These are phyloP conservation scores for Phytopythium litorale DNA, from an alignment of 352 stramenopile species.

Conservation along the genomic window DNA sequence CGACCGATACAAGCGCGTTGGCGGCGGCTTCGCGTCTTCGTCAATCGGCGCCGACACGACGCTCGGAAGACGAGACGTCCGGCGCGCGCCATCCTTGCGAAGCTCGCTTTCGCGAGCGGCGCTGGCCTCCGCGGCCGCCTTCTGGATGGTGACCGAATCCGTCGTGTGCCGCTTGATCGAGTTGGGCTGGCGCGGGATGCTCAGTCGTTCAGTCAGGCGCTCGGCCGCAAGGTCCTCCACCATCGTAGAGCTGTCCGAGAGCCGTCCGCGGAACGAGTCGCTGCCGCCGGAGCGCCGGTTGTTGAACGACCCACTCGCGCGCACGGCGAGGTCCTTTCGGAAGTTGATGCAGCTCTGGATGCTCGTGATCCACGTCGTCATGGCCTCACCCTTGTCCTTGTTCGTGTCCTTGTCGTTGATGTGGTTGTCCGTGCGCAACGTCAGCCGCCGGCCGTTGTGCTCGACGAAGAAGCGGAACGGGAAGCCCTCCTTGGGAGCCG, in stretches of 20 bases:
- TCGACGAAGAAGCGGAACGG: slow-evolving; percentile 69
- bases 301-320: slow-evolving; percentile 32
- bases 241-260: slow-evolving; percentile 35
- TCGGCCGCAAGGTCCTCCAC: slow-evolving; percentile 20
- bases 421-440: slow-evolving; percentile 63
- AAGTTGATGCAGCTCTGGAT: slow-evolving; percentile 47
- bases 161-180: slow-evolving; percentile 66
- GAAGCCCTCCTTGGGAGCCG: slow-evolving; percentile 48
- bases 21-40: slow-evolving; percentile 19
- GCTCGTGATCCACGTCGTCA: slow-evolving; percentile 61
- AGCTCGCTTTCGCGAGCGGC: slow-evolving; percentile 36
- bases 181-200: slow-evolving; percentile 23
- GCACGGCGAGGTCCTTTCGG: slow-evolving; percentile 2
- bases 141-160: slow-evolving; percentile 56
- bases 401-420: slow-evolving; percentile 11
- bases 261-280: slow-evolving; percentile 30
- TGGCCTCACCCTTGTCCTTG: slow-evolving; percentile 21
- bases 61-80: slow-evolving; percentile 39
- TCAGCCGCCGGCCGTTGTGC: slow-evolving; percentile 59
- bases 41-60: slow-evolving; percentile 22
- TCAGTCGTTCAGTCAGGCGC: slow-evolving; percentile 24
- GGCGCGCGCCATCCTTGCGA: slow-evolving; percentile 31
- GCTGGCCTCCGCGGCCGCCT: slow-evolving; percentile 48
- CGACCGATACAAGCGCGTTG: slow-evolving; percentile 37
- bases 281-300: slow-evolving; percentile 24